Evolutionary conservation across 2,329 filamentous ascomycete genomes (phyloP).

Genomic region (Coniosporium tulheliwenetii): DNA sequence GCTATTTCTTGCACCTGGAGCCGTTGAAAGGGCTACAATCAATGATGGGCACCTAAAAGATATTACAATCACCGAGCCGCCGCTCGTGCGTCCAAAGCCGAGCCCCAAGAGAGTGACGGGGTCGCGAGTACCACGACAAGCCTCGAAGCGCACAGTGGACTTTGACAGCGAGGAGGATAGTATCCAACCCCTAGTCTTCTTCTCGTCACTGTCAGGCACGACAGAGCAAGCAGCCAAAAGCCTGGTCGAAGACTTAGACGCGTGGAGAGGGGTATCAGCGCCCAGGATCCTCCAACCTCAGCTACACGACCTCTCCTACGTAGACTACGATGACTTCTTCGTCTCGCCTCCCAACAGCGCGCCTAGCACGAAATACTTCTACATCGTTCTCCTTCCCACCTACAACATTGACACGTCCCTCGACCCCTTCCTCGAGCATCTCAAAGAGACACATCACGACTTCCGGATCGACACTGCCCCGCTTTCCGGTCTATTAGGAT

Average conservation of each 20-base stretch:
- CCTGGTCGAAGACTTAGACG: slow-evolving; percentile 41
- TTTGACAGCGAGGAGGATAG: slow-evolving; percentile 21
- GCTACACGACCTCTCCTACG: slow-evolving; percentile 63
- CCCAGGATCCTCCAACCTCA: slow-evolving; percentile 38
- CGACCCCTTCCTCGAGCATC: slow-evolving; percentile 71
- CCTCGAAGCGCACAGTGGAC: not conserved
- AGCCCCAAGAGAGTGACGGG: not conserved
- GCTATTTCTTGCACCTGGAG: no score
- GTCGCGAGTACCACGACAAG: not conserved
- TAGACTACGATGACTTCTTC: slow-evolving; percentile 91
- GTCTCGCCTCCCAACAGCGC: slow-evolving; percentile 52
- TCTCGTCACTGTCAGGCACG: slow-evolving; percentile 71
- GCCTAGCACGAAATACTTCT: slow-evolving; percentile 49
- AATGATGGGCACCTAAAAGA: not conserved
- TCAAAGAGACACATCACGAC: slow-evolving; percentile 88
- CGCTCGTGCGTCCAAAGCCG: not conserved
- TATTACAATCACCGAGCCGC: not conserved
- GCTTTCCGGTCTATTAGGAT: slow-evolving; percentile 60
- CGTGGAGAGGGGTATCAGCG: slow-evolving; percentile 17
- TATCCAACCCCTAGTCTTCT: slow-evolving; percentile 70
- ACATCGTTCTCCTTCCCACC: slow-evolving; percentile 71
- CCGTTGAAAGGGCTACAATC: no score
- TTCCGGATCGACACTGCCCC: slow-evolving; percentile 90
- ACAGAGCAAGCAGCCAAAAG: slow-evolving; percentile 59
- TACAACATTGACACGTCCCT: slow-evolving; percentile 94